These are phyloP conservation scores for Salix udensis DNA, from an alignment of 345 rosid genomes.

Conservation along the genomic window DNA sequence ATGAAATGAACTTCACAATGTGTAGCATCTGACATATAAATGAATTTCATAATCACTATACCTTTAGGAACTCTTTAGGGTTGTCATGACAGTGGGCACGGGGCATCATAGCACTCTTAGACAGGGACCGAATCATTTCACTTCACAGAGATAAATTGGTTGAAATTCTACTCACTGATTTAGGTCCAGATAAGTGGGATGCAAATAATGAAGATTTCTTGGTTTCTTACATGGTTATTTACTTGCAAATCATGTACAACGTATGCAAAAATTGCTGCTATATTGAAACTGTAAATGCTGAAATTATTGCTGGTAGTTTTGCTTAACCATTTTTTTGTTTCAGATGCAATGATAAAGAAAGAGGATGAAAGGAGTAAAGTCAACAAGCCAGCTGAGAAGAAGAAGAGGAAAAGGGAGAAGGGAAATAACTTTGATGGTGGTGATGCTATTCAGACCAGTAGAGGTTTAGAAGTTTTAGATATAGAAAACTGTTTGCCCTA, in stretches of 20 bases:
- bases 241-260: background rate
- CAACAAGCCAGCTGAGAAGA: constrained; percentile 14
- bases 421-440: constrained; percentile 3
- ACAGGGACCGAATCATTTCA: background rate
- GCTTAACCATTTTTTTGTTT: constrained; percentile 6
- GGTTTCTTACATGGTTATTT: background rate
- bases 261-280: background rate
- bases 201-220: background rate
- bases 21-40: background rate
- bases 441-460: background rate
- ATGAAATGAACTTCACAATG: background rate
- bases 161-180: background rate
- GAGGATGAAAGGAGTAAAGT: constrained; percentile 16
- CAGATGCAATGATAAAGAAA: constrained; percentile 13
- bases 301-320: background rate
- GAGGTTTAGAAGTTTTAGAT: constrained; percentile 9
- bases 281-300: background rate
- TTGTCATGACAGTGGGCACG: background rate
- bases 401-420: constrained; percentile 26
- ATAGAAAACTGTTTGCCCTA: background rate
- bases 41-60: background rate
- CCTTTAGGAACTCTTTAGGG: background rate
- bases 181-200: background rate
- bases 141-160: background rate
- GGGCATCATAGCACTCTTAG: background rate